These are phyloP conservation scores for Saccharomyces hybrid DNA, from an alignment of 1,139 yeast genomes.

Conservation along the genomic window DNA sequence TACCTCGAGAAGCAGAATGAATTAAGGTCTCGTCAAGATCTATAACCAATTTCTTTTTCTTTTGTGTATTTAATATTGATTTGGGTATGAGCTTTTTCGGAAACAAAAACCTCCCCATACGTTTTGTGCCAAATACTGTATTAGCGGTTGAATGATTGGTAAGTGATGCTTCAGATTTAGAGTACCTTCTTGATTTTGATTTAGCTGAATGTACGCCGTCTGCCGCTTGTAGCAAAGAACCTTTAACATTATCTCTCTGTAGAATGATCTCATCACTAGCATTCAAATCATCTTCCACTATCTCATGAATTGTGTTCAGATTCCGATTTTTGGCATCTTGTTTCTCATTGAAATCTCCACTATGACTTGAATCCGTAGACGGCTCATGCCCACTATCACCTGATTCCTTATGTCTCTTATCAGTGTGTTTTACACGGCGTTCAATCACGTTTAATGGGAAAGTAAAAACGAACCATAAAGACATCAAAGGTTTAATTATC, in stretches of 20 bases:
- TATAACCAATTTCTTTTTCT: constrained; percentile 63
- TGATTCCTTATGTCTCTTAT: not conserved
- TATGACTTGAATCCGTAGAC: constrained; percentile 7
- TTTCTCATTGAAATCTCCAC: constrained; percentile 5
- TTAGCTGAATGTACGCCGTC: not conserved
- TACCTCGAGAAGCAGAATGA: constrained; percentile 74
- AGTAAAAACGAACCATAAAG: constrained; percentile 40
- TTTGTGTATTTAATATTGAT: constrained; percentile 32
- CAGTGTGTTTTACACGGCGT: constrained; percentile 14
- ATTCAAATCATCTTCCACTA: constrained; percentile 26
- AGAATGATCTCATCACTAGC: constrained; percentile 27
- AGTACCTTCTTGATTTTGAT: not conserved
- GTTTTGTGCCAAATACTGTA: constrained; percentile 22
- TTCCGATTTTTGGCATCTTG: not conserved
- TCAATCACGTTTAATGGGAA: constrained; percentile 44
- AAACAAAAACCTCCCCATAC: constrained; percentile 36
- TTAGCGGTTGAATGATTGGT: not conserved
- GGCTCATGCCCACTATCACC: not conserved
- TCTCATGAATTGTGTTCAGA: constrained; percentile 7
- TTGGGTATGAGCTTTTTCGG: constrained; percentile 38
- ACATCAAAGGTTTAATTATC: constrained; percentile 40
- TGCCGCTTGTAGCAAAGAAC: constrained; percentile 17
- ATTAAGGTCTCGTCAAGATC: constrained; percentile 92
- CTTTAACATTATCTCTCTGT: constrained; percentile 27
- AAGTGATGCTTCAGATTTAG: not conserved